phyloP scores from a whole-genome alignment of 129 eudicot genomes.

The Glebionis coronaria region DNA sequence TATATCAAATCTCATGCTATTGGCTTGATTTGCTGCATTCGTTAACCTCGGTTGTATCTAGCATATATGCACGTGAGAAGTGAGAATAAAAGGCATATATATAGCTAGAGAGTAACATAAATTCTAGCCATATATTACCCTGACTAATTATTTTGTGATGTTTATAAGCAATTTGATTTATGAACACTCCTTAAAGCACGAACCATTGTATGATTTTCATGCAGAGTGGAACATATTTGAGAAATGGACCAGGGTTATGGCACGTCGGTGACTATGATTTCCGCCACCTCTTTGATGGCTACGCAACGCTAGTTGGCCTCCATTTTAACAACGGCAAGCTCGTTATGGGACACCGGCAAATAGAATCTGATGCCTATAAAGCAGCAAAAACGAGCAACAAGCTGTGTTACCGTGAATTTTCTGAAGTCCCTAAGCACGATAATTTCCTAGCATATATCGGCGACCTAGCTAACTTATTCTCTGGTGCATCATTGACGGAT shows the following conservation, averaged over 20 bases:
- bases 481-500: constrained; percentile 89
- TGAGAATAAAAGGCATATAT: no score
- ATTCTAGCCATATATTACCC: no score
- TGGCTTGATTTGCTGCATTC: no score
- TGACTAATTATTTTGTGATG: no score
- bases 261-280: constrained; percentile 80
- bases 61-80: no score
- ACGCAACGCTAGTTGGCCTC: constrained; percentile 91
- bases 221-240: constrained; percentile 85
- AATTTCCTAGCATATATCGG: constrained; percentile 75
- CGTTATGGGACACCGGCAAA: constrained; percentile 77
- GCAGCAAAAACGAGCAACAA: constrained; percentile 72
- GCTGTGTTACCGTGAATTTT: constrained; percentile 88
- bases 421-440: constrained; percentile 77
- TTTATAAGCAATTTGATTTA: no score
- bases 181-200: background rate
- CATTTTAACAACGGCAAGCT: constrained; percentile 62
- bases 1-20: no score
- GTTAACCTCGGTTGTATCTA: no score
- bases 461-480: constrained; percentile 74
- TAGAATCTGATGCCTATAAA: constrained; percentile 88
- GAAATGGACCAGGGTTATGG: constrained; percentile 98
- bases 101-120: no score
- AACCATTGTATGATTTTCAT: constrained; percentile 7
- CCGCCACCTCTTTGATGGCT: constrained; percentile 98